These are phyloP conservation scores for Naganishia friedmannii DNA, from an alignment of 768 basidiomycete genomes.

Conservation along the genomic window DNA sequence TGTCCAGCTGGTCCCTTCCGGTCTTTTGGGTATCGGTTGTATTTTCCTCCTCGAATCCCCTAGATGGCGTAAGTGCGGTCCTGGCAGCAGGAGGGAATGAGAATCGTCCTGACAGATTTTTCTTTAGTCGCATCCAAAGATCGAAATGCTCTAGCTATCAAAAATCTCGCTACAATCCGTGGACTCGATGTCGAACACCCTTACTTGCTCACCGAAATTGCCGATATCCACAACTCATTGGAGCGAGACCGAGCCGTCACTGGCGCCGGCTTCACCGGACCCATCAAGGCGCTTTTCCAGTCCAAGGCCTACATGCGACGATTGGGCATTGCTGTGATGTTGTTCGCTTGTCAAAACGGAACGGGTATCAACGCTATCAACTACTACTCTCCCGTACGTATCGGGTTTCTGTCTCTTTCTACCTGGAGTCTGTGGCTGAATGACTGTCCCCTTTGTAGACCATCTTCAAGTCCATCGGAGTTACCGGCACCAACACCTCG, in stretches of 20 bases:
- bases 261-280: conserved; percentile 29
- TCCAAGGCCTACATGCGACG: conserved; percentile 41
- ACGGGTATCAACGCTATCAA: conserved; percentile 56
- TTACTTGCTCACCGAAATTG: conserved; percentile 44
- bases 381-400: conserved; percentile 35
- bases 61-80: conserved; percentile 36
- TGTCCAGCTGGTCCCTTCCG: conserved; percentile 63
- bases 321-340: conserved; percentile 51
- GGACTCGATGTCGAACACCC: conserved; percentile 44
- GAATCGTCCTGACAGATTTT: neutral
- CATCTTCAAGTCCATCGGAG: conserved; percentile 57
- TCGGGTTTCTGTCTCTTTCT: neutral
- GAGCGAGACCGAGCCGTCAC: conserved; percentile 33
- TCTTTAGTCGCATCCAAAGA: conserved; percentile 33
- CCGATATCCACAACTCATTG: conserved; percentile 32
- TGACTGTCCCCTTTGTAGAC: conserved; percentile 51
- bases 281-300: conserved; percentile 27
- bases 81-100: neutral
- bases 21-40: conserved; percentile 55
- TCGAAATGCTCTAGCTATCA: conserved; percentile 43
- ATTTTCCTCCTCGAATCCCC: conserved; percentile 52
- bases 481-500: conserved; percentile 52
- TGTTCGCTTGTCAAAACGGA: conserved; percentile 57
- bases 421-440: neutral
- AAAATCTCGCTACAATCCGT: conserved; percentile 47